phyloP scores from a whole-genome alignment of 768 basidiomycete genomes.

The Suillus decipiens region DNA sequence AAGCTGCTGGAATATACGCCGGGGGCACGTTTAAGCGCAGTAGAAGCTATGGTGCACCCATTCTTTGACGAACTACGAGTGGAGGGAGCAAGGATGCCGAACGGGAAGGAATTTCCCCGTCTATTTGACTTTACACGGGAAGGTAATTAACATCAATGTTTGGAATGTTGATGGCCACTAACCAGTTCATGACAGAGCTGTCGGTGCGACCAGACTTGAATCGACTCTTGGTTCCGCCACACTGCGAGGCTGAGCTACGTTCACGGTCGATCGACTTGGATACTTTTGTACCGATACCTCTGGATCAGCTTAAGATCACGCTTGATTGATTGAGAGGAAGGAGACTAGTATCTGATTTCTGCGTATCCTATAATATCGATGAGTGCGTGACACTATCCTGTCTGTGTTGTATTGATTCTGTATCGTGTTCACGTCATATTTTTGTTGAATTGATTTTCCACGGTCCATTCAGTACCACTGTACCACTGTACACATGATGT shows the following conservation, averaged over 20 bases:
- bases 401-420: slow-evolving; percentile 28
- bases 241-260: slow-evolving; percentile 88
- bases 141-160: slow-evolving; percentile 53
- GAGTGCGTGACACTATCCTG: slow-evolving; percentile 17
- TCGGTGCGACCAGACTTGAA: slow-evolving; percentile 96
- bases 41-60: slow-evolving; percentile 90
- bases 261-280: slow-evolving; percentile 85
- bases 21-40: slow-evolving; percentile 82
- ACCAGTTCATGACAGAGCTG: slow-evolving; percentile 61
- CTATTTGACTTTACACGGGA: slow-evolving; percentile 96
- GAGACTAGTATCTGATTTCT: slow-evolving; percentile 32
- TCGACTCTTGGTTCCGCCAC: slow-evolving; percentile 85
- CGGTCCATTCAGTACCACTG: slow-evolving; percentile 12
- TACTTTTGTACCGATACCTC: slow-evolving; percentile 94
- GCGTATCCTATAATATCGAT: slow-evolving; percentile 37
- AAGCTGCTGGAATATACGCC: slow-evolving; percentile 99
- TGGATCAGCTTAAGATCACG: slow-evolving; percentile 92
- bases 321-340: slow-evolving; percentile 66
- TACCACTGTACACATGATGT: slow-evolving; percentile 19
- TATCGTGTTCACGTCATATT: slow-evolving; percentile 11
- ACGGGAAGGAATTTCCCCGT: slow-evolving; percentile 92
- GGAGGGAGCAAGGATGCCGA: slow-evolving; percentile 93
- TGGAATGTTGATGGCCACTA: slow-evolving; percentile 4
- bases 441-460: slow-evolving; percentile 13
- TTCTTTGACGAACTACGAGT: slow-evolving; percentile 97